Percentiles rank a stretch among this genome's conserved stretches.
These are phyloP conservation scores for Aspergillus oerlinghausenensis DNA, from an alignment of 2,329 filamentous ascomycete genomes.

Conservation along the genomic window DNA sequence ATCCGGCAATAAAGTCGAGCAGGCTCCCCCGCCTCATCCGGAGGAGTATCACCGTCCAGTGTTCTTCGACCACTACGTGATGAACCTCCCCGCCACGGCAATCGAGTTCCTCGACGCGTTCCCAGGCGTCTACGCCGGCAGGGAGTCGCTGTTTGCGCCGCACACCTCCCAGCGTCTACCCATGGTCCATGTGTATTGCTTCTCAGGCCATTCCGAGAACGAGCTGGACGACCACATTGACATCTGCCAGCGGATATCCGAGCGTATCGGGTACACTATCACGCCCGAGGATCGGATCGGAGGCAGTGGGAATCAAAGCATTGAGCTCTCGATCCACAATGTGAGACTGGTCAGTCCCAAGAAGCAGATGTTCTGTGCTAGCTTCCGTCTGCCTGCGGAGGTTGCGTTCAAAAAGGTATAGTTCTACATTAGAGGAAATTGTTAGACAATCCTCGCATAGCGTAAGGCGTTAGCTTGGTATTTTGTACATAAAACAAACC, in stretches of 20 bases:
- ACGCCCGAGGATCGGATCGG: conserved; percentile 48
- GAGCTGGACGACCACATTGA: conserved; percentile 57
- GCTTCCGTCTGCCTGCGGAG: conserved; percentile 74
- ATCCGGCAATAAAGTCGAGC: conserved; percentile 22
- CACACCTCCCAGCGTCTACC: conserved; percentile 61
- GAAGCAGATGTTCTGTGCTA: conserved; percentile 96
- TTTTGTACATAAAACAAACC: conserved; percentile 15
- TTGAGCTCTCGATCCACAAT: conserved; percentile 53
- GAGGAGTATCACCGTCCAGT: conserved; percentile 49
- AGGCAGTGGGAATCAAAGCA: conserved; percentile 55
- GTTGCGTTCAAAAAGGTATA: conserved; percentile 63
- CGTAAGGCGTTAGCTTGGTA: conserved; percentile 13
- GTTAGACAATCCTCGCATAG: conserved; percentile 6
- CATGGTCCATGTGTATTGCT: conserved; percentile 91
- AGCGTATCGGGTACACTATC: conserved; percentile 57
- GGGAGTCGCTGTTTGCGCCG: conserved; percentile 61
- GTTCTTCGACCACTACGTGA: conserved; percentile 88
- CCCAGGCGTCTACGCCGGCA: conserved; percentile 72
- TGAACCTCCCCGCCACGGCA: conserved; percentile 92
- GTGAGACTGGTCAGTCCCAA: conserved; percentile 87
- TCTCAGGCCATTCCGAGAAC: conserved; percentile 75
- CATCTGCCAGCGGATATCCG: conserved; percentile 63
- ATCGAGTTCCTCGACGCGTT: conserved; percentile 76
- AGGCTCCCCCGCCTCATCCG: conserved; percentile 20
- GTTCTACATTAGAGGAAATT: not conserved